Conservation (phyloP, 2,329 filamentous ascomycete genomes). For the Nigrospora sphaerica region DNA sequence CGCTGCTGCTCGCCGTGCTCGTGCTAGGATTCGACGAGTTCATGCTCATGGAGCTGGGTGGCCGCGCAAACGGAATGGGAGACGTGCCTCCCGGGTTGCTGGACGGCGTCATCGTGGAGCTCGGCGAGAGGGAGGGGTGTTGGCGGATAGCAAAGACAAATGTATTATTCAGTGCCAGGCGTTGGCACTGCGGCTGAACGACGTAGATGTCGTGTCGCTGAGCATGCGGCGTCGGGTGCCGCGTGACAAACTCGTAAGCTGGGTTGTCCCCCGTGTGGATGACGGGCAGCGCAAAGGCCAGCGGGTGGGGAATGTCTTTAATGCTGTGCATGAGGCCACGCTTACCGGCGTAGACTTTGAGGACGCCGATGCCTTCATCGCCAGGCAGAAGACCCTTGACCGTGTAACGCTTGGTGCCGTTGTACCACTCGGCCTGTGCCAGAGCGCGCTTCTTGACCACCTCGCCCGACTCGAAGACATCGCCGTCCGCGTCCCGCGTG, state of each 20-base stretch:
- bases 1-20: constrained; percentile 38
- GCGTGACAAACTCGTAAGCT: constrained; percentile 83
- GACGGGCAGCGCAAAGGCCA: constrained; percentile 85
- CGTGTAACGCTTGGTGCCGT: constrained; percentile 82
- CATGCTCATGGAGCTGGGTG: constrained; percentile 59
- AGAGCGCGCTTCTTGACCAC: constrained; percentile 78
- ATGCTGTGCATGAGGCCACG: constrained; percentile 95
- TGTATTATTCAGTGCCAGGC: constrained; percentile 88
- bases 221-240: constrained; percentile 96
- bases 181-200: constrained; percentile 86
- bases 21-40: constrained; percentile 51
- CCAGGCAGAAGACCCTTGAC: constrained; percentile 87
- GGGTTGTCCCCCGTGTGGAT: constrained; percentile 89
- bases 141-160: constrained; percentile 96
- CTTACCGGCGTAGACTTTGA: constrained; percentile 92
- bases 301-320: constrained; percentile 88
- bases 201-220: constrained; percentile 96
- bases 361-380: constrained; percentile 78
- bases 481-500: constrained; percentile 77
- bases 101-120: constrained; percentile 33
- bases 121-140: constrained; percentile 56
- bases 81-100: constrained; percentile 41
- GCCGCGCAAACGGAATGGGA: constrained; percentile 56
- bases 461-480: constrained; percentile 89
- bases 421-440: constrained; percentile 86